Percentiles rank a stretch among this genome's conserved stretches.
These are phyloP conservation scores for Gonapodya sp. DNA, from an alignment of 192 early-diverging fungal species.

Conservation along the genomic window DNA sequence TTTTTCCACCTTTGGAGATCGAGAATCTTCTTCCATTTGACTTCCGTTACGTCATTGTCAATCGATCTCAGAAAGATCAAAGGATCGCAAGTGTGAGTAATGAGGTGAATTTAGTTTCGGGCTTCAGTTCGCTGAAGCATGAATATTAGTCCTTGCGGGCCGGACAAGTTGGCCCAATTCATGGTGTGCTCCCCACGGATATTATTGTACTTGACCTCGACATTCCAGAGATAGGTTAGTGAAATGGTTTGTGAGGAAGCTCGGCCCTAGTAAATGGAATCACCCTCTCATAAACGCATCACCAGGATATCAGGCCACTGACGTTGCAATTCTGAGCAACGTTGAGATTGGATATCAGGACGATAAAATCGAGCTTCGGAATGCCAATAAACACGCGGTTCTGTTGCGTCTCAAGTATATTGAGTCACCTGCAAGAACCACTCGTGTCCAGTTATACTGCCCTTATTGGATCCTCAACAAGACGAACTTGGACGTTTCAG, in stretches of 20 bases:
- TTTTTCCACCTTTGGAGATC: conserved; percentile 66
- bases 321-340: conserved; percentile 79
- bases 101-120: no score
- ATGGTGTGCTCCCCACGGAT: conserved; percentile 62
- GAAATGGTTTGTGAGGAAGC: no score
- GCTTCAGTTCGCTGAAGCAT: background rate
- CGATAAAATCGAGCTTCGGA: conserved; percentile 56
- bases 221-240: conserved; percentile 64
- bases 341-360: conserved; percentile 75
- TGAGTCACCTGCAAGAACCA: conserved; percentile 27
- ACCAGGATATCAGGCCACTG: conserved; percentile 54
- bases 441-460: conserved; percentile 76
- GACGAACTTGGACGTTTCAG: conserved; percentile 66
- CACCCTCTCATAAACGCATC: conserved; percentile 16
- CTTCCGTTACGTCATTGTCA: conserved; percentile 65
- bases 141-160: conserved; percentile 34
- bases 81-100: conserved; percentile 21
- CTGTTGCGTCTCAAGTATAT: conserved; percentile 41
- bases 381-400: conserved; percentile 54
- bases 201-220: conserved; percentile 58
- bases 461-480: conserved; percentile 94
- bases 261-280: no score
- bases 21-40: conserved; percentile 94
- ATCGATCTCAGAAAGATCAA: conserved; percentile 55
- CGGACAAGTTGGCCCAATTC: conserved; percentile 64